These are phyloP conservation scores for Hibiscus mutabilis DNA, from an alignment of 345 rosid genomes.

Conservation along the genomic window DNA sequence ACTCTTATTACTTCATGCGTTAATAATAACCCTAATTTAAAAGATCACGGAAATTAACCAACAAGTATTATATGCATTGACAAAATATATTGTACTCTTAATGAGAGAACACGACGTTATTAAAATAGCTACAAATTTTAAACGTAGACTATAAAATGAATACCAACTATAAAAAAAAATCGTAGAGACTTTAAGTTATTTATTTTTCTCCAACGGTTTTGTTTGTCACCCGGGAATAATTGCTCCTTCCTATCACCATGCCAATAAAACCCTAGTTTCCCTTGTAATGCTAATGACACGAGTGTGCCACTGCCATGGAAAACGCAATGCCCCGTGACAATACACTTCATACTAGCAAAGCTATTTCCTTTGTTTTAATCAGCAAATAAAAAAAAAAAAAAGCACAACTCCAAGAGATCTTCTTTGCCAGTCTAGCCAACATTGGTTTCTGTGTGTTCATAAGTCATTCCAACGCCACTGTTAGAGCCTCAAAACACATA, in stretches of 20 bases:
- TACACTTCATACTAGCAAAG: neutral
- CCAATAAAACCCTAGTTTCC: neutral
- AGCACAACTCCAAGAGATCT: constrained; percentile 18
- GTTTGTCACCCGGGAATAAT: constrained; percentile 11
- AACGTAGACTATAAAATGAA: too few relatives aligned
- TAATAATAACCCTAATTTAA: too few relatives aligned
- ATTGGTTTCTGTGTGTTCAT: constrained; percentile 26
- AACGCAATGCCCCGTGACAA: neutral
- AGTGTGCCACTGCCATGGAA: neutral
- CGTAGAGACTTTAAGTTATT: too few relatives aligned
- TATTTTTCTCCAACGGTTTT: neutral
- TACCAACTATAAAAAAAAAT: too few relatives aligned
- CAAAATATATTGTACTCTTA: too few relatives aligned
- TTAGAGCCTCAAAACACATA: neutral
- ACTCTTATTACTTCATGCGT: too few relatives aligned
- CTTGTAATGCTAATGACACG: neutral
- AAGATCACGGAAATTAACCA: too few relatives aligned
- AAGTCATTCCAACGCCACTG: constrained; percentile 18
- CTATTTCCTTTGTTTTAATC: constrained; percentile 2
- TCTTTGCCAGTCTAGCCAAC: constrained; percentile 23
- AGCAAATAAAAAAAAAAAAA: neutral
- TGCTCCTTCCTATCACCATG: neutral
- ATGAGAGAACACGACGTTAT: too few relatives aligned
- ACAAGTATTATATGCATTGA: too few relatives aligned
- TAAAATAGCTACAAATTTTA: too few relatives aligned